Base-by-base conservation (phyloP, 164 flowering plant genomes). In the Chimonanthus salicifolius region DNA sequence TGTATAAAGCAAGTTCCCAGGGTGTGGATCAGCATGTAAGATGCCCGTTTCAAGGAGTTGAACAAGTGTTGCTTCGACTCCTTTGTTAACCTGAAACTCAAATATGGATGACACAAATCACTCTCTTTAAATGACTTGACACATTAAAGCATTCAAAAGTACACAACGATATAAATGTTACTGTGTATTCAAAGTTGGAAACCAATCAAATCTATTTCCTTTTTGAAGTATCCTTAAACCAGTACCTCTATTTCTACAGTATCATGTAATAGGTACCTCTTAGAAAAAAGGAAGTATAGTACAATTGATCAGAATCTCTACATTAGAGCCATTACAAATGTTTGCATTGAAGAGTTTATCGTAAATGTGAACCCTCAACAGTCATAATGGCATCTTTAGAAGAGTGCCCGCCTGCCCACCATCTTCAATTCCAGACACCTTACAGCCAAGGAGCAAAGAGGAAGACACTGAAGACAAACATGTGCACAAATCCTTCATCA, bases 1-100 rank as follows among this genome's bases (percentile, higher is more conserved):
- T 5, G 83, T 86, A 77, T 93, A 95, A 9, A 94, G 89, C 84
- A 95, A 80, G 83, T 95, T 95, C 72, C 99, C 98, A 71, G 97
- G 88, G 86, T 95, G 99, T 66, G 99, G 98, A 84, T 95, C 99
- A 79, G 97, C 99, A 88, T 95, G 99, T 78, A 95, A 75, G 66
- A 93, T 67, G 73, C 99, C 99, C 62, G 99, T 95, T 83, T 95
- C 99, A 75, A 95, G 96, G 67, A 95, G 97, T 80, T 95, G 99
- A 79, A 89, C 74, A 8, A 95, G 88, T 67, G 94, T 75, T 73
- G 98, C 94, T 80, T 95, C 89, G 72, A 92, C 99, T 74, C 97
- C 99, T 88, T 92, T 95, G 78, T 76, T 90, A 62, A 92, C 99
- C 99, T 94, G 75, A 68, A 81, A 67, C 16, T 66, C 20, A 67